Base-by-base conservation (phyloP, 495 filamentous ascomycete genomes). In the Cenococcum geophilum region DNA sequence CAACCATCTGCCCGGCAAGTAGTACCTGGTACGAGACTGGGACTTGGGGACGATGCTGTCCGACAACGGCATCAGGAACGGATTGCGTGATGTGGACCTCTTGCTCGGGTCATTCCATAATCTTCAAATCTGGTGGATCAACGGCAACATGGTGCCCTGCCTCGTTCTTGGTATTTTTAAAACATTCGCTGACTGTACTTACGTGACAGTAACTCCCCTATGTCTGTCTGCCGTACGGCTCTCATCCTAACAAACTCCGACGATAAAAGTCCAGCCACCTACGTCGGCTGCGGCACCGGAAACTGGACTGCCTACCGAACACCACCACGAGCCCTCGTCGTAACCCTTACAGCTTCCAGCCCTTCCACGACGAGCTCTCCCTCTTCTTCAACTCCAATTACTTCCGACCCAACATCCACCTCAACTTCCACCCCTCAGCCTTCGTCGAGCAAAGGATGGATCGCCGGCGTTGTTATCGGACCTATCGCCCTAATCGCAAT, bases 221-320 rank as follows among this genome's bases (percentile, higher is more conserved):
- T 51, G 50, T 47, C 57, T 14, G 32, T 52, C 21, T 59, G 57
- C 25, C 43, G 57, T 25, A 59, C 57, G 12, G 57, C 57, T 36
- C 11, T 36, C 34, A 52, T 59, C 23, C 51, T 47, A 16, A 6
- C 51, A 37, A 47, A 59, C 18, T 20, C 16, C 16, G 37, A 51
- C 21, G 57, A 59, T 25, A 20, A 52, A 20, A 27, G 22, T 21
- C 57, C 57, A 23, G 18, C 51, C 16, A 12, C 37, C 0, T 59
- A 59, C 57, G 43, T 59, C 36, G 57, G 57, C 8, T 59, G 57
- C 27, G 57, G 57, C n/a, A 35, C 57, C 20, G 45, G 12, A 16
- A 59, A 59, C 18, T 59, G 57, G 57, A 59, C 57, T 14, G 57
- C 57, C 20, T 59, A 34, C 14, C 42, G 57, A 23, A 59, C 57